Base-by-base conservation (phyloP, 371 early-diverging fungal genomes). In the Mucor mucedo region DNA sequence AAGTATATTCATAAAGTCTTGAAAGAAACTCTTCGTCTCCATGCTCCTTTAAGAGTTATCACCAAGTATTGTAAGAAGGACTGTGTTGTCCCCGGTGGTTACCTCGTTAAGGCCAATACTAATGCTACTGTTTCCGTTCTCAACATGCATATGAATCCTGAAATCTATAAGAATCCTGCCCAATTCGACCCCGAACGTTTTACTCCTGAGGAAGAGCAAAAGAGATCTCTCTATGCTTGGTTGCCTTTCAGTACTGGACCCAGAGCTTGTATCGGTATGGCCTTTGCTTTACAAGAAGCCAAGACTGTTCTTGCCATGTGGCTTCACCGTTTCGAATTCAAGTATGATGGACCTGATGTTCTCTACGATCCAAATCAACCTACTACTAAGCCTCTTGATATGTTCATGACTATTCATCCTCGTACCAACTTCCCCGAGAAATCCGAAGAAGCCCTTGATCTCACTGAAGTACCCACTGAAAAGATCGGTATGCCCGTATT, bases 281-380 rank as follows among this genome's bases (percentile, higher is more conserved):
- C 50, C 14, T 85, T 86, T 69, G 84, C 87, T 13, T 60, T 86
- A 6, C 82, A 83, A 73, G 87, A 86, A 68, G 83, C 80, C 33
- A 86, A 84, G 55, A 78, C 82, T 4, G 85, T 83, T 2, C 55
- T 85, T 45, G 77, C 79, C 7, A 82, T 79, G 83, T 39, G 72
- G 41, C 58, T 82, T 30, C 68, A 78, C 47, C 71, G 72, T 6
- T 82, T 75, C 54, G 69, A 78, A n/a, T 82, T 82, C 58, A 33
- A 28, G 16, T 72, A 78, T 65, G 73, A 81, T 47, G 82, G 78
- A 3, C 77, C 82, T 39, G 65, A 54, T 45, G 66, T 74, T 21
- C 39, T 40, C n/a, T 76, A 71, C 54, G 78, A 76, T 58, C 66
- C 72, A 13, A 62, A 61, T 44, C 61, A 63, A 58, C 65, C 78